Percentiles rank a stretch among this genome's conserved stretches.
Conservation (phyloP, 2,329 filamentous ascomycete genomes). For the Calonectria henricotiae region DNA sequence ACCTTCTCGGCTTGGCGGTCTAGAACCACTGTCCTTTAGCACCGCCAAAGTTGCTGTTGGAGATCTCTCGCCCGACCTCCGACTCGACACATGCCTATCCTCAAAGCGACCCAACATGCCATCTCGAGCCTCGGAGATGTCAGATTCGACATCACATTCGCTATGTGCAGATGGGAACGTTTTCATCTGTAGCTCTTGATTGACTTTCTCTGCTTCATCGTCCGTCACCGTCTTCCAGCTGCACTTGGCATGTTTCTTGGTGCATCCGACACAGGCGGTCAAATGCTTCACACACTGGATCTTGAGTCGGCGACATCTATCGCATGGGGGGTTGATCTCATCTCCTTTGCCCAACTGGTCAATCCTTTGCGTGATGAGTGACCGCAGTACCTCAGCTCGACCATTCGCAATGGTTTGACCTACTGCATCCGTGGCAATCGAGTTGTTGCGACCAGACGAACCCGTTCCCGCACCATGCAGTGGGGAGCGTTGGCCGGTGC, state of each 20-base stretch:
- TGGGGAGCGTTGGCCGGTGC: constrained; percentile 51
- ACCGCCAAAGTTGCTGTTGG: constrained; percentile 37
- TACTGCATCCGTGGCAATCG: constrained; percentile 46
- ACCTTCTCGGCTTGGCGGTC: constrained; percentile 47
- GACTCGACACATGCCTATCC: constrained; percentile 41
- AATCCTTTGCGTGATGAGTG: constrained; percentile 81
- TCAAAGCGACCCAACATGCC: constrained; percentile 33
- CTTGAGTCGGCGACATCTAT: constrained; percentile 84
- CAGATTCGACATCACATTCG: constrained; percentile 39
- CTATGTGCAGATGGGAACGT: constrained; percentile 41
- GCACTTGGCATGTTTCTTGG: constrained; percentile 92
- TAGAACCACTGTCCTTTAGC: constrained; percentile 43
- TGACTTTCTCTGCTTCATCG: constrained; percentile 70
- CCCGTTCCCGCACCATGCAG: constrained; percentile 40
- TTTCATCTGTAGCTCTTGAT: constrained; percentile 51
- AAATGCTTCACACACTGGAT: constrained; percentile 90
- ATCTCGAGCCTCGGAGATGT: constrained; percentile 41
- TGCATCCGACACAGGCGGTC: constrained; percentile 89
- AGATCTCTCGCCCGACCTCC: constrained; percentile 45
- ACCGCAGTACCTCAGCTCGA: constrained; percentile 57
- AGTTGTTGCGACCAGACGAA: constrained; percentile 39
- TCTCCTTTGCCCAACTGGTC: constrained; percentile 84
- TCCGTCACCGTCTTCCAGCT: constrained; percentile 87
- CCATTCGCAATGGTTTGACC: constrained; percentile 46
- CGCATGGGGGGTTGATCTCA: constrained; percentile 85